Evolutionary conservation across 2,329 filamentous ascomycete genomes (phyloP), one percentile per base, ranked within the genome.

Genomic region (Pseudopyrenochaeta lycopersici): DNA sequence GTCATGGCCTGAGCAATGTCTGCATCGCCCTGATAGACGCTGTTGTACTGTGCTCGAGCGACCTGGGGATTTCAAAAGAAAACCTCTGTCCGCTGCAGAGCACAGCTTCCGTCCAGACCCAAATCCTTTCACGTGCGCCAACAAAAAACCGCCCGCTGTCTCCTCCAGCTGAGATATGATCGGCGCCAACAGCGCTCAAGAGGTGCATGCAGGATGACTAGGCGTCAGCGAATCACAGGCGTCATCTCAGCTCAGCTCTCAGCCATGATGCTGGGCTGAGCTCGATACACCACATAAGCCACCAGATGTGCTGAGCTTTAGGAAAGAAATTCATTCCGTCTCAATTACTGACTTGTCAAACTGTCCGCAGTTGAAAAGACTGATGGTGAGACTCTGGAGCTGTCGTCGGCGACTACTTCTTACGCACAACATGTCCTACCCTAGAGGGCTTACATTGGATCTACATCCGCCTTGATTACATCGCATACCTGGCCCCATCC

Each of bases 181-280:
- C 49, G 47, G 35, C 53, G 9, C 45, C 36, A 17, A 42, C 31
- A 49, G n/a, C 41, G 33, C 35, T 42, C 18, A 23, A 20, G 41
- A 36, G 46, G 42, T 61, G 50, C 43, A 55, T 61, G 54, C 48
- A 56, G 50, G 49, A 58, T 58, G 39, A 53, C 30, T 41, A 50
- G 33, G 17, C 33, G 11, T 47, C 29, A 41, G 42, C 60, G 49
- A 60, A 60, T 60, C 52, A 56, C 31, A 43, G 40, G 43, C 44
- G 32, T 50, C 49, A 54, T 60, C 41, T 64, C 31, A 62, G 56
- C 53, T 56, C 58, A 53, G 58, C 49, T 56, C 53, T 57, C 53
- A 59, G 52, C 60, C 55, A 38, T 54, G 40, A 39, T 46, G 29
- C 54, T 52, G 49, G 51, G 54, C 53, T 56, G 49, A 65, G 44